phyloP scores from a whole-genome alignment of 2,329 filamentous ascomycete species.

The Lojkania enalia region DNA sequence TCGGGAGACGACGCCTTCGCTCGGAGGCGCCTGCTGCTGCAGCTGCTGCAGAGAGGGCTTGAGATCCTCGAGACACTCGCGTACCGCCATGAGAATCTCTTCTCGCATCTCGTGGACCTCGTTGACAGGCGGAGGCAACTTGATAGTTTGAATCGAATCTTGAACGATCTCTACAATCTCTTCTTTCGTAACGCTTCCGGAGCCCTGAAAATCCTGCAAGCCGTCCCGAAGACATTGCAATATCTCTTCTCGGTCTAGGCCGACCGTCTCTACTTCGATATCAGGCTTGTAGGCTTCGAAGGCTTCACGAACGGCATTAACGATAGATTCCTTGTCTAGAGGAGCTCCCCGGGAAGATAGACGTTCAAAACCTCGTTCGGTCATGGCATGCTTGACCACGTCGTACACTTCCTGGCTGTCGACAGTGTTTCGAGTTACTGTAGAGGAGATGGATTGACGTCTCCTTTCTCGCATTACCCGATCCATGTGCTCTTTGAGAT shows the following conservation, averaged over 20 bases:
- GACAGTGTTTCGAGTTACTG: constrained; percentile 64
- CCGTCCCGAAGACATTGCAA: constrained; percentile 85
- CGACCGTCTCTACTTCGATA: constrained; percentile 86
- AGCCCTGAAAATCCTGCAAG: constrained; percentile 71
- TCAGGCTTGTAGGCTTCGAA: constrained; percentile 89
- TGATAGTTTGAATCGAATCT: constrained; percentile 82
- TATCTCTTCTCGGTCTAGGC: constrained; percentile 87
- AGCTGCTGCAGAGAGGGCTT: constrained; percentile 55
- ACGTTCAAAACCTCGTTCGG: constrained; percentile 54
- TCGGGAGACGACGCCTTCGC: constrained; percentile 54
- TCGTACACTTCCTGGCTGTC: constrained; percentile 87
- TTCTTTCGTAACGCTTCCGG: constrained; percentile 69
- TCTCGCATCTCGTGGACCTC: constrained; percentile 73
- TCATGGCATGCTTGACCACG: constrained; percentile 74
- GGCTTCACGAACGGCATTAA: constrained; percentile 83
- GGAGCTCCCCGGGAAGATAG: constrained; percentile 48
- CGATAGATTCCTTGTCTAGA: constrained; percentile 75
- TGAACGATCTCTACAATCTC: constrained; percentile 84
- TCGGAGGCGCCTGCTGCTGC: constrained; percentile 47
- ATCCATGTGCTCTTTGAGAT: constrained; percentile 84
- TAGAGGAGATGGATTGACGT: constrained; percentile 65
- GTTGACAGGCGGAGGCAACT: constrained; percentile 71
- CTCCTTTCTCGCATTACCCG: constrained; percentile 75
- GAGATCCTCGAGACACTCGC: constrained; percentile 84
- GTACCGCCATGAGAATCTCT: constrained; percentile 80